Base-by-base conservation (phyloP, 768 basidiomycete species). In the Xerocomellus chrysenteron region DNA sequence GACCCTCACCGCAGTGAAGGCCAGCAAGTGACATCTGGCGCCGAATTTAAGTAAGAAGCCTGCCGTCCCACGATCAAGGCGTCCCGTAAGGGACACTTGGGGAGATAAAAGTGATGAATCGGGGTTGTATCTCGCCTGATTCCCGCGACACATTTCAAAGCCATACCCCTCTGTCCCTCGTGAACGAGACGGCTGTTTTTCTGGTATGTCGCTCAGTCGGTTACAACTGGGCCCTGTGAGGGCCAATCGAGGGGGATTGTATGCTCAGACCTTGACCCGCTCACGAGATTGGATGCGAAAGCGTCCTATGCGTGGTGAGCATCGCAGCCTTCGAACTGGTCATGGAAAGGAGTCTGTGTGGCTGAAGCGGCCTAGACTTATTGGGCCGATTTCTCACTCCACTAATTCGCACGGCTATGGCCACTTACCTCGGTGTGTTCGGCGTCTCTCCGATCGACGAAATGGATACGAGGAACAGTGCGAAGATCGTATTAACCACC, bases 241-340 rank as follows among this genome's bases (percentile, higher is more conserved):
- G 75, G 80, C 74, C 83, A 63, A 79, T 82, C 81, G 54, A 78
- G 78, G 80, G 79, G 81, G 82, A 82, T 74, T 82, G 56, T 66
- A 82, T 80, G 72, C 85, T 88, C 87, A 86, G 86, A 88, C 86
- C 85, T 88, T 88, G 78, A 81, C 86, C 87, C 85, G 86, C 85
- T 87, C 84, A 83, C 78, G 72, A 86, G 61, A 54, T 57, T 58
- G 65, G 67, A 73, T 55, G 59, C 19, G 16, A 36, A 55, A 56
- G 12, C 63, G 56, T 76, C 78, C 76, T 76, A 80, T 83, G 62
- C 66, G 84, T 74, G 60, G 74, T 83, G 84, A 87, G 85, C 84
- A 73, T 84, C 79, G 84, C 82, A 78, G 84, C 82, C 78, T 89
- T 86, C 65, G 75, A 70, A 65, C 79, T 80, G 76, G 68, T 69